Evolutionary conservation across 352 stramenopile genomes (phyloP).

Genomic region (Phytopythium kandeliae): DNA sequence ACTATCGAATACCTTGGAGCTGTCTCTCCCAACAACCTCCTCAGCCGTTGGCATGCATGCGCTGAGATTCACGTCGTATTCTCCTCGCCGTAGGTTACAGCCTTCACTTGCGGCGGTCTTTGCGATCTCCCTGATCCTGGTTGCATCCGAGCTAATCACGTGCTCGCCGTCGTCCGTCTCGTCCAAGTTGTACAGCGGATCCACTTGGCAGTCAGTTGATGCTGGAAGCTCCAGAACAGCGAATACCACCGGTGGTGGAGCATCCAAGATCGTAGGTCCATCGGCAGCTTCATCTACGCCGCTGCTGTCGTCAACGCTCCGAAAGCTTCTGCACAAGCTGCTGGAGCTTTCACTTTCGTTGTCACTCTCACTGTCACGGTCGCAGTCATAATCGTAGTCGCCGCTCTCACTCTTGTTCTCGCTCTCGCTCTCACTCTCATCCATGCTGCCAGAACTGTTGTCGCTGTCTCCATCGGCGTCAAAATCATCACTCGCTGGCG

Average conservation of each 20-base stretch:
- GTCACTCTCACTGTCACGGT: background rate
- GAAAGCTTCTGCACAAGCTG: background rate
- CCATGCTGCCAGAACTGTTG: background rate
- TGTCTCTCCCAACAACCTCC: no score
- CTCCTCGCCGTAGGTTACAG: background rate
- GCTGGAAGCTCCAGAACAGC: background rate
- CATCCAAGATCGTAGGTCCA: background rate
- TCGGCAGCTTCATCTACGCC: background rate
- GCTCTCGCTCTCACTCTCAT: background rate
- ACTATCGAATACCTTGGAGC: no score
- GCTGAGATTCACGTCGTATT: no score
- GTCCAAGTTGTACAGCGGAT: background rate
- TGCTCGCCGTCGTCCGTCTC: background rate
- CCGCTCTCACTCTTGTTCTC: background rate
- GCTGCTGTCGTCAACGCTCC: background rate
- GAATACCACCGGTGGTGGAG: no score
- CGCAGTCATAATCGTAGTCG: background rate
- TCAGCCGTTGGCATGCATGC: no score
- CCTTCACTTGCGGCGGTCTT: background rate
- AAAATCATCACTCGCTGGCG: background rate
- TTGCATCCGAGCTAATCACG: background rate
- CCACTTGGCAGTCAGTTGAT: background rate
- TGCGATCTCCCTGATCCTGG: background rate
- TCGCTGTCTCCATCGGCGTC: background rate
- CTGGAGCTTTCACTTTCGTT: background rate